phyloP scores from a whole-genome alignment of 805 yeast species.

The Cyberlindnera suaveolens region DNA sequence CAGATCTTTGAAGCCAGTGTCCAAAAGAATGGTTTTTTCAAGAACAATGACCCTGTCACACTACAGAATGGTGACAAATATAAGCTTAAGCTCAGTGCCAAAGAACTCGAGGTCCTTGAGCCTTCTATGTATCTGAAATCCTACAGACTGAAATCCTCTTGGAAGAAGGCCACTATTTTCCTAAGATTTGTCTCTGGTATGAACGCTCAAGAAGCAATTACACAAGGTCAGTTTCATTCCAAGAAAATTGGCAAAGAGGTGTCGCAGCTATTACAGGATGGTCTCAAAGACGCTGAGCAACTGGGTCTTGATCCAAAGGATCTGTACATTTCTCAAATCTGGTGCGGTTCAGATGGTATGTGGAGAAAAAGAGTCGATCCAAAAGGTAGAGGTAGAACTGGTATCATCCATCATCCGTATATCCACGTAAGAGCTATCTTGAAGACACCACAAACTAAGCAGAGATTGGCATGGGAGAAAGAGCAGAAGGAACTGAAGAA shows the following conservation, averaged over 20 bases:
- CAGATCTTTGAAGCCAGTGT: conserved; percentile 59
- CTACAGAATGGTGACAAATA: conserved; percentile 39
- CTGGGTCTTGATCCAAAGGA: conserved; percentile 44
- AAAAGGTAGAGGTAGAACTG: conserved; percentile 89
- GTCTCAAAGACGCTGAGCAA: conserved; percentile 57
- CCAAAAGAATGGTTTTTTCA: conserved; percentile 55
- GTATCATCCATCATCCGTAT: conserved; percentile 67
- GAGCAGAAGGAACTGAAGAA: conserved; percentile 38
- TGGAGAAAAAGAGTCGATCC: conserved; percentile 66
- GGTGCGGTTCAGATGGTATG: conserved; percentile 88
- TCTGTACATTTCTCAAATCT: conserved; percentile 69
- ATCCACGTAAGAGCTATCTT: conserved; percentile 78
- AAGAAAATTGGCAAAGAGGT: conserved; percentile 77
- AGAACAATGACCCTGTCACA: conserved; percentile 48
- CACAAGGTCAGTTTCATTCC: conserved; percentile 84
- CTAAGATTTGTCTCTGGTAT: conserved; percentile 70
- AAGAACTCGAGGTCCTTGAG: conserved; percentile 74
- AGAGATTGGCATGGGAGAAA: conserved; percentile 55
- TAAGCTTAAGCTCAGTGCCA: conserved; percentile 48
- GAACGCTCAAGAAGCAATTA: conserved; percentile 72
- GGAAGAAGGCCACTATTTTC: conserved; percentile 80
- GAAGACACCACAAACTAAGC: conserved; percentile 57
- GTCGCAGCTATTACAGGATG: conserved; percentile 66
- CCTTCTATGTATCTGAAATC: conserved; percentile 83
- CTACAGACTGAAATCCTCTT: conserved; percentile 77